Evolutionary conservation across 2,329 filamentous ascomycete species (phyloP).

Genomic region (Fusarium aywerte): DNA sequence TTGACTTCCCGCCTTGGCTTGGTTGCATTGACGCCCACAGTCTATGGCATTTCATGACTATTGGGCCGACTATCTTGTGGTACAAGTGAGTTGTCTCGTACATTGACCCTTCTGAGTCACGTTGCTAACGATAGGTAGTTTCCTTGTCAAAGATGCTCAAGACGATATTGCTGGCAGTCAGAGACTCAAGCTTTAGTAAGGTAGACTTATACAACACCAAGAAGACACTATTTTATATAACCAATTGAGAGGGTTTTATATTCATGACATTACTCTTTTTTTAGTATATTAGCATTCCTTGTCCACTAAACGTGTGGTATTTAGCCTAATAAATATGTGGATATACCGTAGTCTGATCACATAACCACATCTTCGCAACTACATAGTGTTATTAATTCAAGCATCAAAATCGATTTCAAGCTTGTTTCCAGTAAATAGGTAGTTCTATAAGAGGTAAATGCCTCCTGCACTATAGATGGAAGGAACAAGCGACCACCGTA

Average conservation of each 20-base stretch:
- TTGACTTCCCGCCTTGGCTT: constrained; percentile 89
- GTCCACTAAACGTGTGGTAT: neutral
- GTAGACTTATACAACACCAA: neutral
- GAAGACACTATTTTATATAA: neutral
- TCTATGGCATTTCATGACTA: constrained; percentile 94
- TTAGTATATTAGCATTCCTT: neutral
- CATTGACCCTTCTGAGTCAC: neutral
- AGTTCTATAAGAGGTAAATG: neutral
- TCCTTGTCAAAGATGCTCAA: constrained; percentile 84
- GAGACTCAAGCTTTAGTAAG: constrained; percentile 71
- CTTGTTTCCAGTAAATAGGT: neutral
- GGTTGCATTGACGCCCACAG: constrained; percentile 92
- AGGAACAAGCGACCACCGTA: neutral
- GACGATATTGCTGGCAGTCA: constrained; percentile 78
- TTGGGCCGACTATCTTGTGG: constrained; percentile 87
- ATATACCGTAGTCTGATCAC: too few relatives aligned
- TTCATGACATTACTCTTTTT: neutral
- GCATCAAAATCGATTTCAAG: neutral
- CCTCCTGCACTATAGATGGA: neutral
- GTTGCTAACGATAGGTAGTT: constrained; percentile 64
- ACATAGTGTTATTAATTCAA: neutral
- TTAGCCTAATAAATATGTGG: neutral
- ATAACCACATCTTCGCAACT: too few relatives aligned
- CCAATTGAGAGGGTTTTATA: neutral
- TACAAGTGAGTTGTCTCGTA: constrained; percentile 81